Evolutionary conservation across 306 rosid genomes (phyloP), one percentile per base, ranked within the genome.

Genomic region (Acacia crassicarpa): DNA sequence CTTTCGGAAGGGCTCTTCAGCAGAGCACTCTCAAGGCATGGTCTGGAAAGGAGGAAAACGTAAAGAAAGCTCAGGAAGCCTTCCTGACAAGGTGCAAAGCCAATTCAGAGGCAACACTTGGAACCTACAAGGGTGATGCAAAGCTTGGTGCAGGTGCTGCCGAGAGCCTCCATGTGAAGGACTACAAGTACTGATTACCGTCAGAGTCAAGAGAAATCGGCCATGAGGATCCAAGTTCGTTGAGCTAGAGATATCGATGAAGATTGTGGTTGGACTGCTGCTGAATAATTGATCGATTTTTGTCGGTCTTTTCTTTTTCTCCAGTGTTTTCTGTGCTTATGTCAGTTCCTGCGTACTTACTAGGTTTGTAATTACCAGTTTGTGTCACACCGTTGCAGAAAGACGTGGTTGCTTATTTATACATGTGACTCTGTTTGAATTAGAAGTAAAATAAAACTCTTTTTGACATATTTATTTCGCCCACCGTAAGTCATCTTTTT

Each of bases 1-100:
- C 67, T 74, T 74, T 53, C 12, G 78, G 78, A 54, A 74, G 78
- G 78, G 78, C 78, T 53, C 78, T 74, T 74, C 78, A 74, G 38
- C 67, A 53, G 32, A 74, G 78, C 49, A 54, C 78, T 3, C 78
- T 74, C 67, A 74, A 53, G 78, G 67, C 78, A 20, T 74, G 78
- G 78, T 20, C 78, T 35, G 78, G 78, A 32, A 74, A 74, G 20
- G 78, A 74, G 49, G 78, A 74, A 74, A 74, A 74, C 19, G 2
- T 53, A 3, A 74, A 54, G 67, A 74, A 74, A 43, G 78, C 78
- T 35, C 78, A 74, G 54, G 78, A 53, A 40, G 33, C 78, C 17
- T 74, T 74, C 49, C 67, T 54, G 67, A 74, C 33, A 20, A 74
- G 78, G 67, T 54, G 67, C 67, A 74, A 74, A 48, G 78, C 78